Conservation (phyloP, 345 rosid species). For the Salix udensis region DNA sequence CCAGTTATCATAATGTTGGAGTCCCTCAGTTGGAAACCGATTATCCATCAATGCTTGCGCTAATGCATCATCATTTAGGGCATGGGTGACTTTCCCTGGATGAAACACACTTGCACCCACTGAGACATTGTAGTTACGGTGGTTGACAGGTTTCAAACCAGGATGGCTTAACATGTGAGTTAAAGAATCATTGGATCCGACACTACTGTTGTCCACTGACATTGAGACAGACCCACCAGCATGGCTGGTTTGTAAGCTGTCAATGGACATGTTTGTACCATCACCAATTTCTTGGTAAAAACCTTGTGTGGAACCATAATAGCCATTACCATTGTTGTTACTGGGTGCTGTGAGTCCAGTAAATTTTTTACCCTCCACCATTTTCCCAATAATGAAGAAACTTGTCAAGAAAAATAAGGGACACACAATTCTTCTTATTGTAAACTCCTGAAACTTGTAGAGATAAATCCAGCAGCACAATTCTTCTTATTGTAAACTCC, state of each 20-base stretch:
- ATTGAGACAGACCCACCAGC: conserved; percentile 63
- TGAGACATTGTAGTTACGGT: conserved; percentile 39
- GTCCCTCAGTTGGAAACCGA: conserved; percentile 49
- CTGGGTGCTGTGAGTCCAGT: conserved; percentile 49
- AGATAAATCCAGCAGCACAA: conserved; percentile 3
- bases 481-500: conserved; percentile 14
- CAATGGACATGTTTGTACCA: conserved; percentile 63
- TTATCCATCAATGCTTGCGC: conserved; percentile 59
- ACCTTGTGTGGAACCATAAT: conserved; percentile 52
- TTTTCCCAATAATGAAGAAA: conserved; percentile 42
- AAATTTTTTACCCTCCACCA: conserved; percentile 57
- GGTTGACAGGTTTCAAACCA: conserved; percentile 46
- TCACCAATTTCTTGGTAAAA: conserved; percentile 62
- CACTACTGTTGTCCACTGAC: conserved; percentile 64
- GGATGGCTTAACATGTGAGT: conserved; percentile 65
- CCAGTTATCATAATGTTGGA: conserved; percentile 54
- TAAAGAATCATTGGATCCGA: conserved; percentile 62
- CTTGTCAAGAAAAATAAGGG: conserved; percentile 10
- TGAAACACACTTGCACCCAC: conserved; percentile 57
- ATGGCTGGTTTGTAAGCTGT: conserved; percentile 55
- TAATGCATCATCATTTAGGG: conserved; percentile 53
- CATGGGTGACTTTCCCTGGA: conserved; percentile 51
- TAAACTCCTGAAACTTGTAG: conserved; percentile 13
- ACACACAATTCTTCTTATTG: conserved; percentile 12
- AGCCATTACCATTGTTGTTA: conserved; percentile 38